Evolutionary conservation across 164 flowering plant species (phyloP), one percentile per base, ranked within the genome.

Genomic region (Nymphaea colorata): DNA sequence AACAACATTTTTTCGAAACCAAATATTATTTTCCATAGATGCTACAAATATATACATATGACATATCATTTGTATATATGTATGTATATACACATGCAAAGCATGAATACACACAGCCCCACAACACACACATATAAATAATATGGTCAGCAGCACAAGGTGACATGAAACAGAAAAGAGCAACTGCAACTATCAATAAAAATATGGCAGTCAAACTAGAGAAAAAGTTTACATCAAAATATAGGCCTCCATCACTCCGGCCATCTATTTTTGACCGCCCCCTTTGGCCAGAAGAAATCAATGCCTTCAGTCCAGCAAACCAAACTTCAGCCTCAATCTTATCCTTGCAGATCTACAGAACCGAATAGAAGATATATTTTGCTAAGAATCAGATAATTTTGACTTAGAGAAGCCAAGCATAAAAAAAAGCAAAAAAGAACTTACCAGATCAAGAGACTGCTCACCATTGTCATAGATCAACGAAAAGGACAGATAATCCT

Each of bases 201-300:
- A 25, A 25, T 25, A 25, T 47, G 55, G 55, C 11, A 47, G 12
- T 12, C 55, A 47, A 47, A 6, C 12, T 47, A 12, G 55, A 47
- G 55, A n/a, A 61, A 61, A 61, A 61, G 3, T 8, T 7, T 83
- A 93, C 98, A 80, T 86, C 91, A 72, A 86, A 77, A 71, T 71
- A 81, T 71, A 93, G 78, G 75, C 89, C 86, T 71, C 91, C 98
- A 71, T 90, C 98, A 84, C 75, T 80, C 94, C 97, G 84, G 62
- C 97, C 97, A 79, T 93, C 98, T 70, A 94, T 88, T 83, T 94
- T 94, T 60, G 96, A 88, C 63, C 97, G 95, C 41, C 93, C 97
- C 79, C 84, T 83, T 72, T 87, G 93, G 60, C 93, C 89, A 42
- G 85, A 79, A 69, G 92, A 73, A 77, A 88, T 83, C 72, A 91